A percentile compares a stretch with the other conserved stretches of the same genome.
phyloP scores from a whole-genome alignment of 768 basidiomycete genomes.

The Russula dissimulans region DNA sequence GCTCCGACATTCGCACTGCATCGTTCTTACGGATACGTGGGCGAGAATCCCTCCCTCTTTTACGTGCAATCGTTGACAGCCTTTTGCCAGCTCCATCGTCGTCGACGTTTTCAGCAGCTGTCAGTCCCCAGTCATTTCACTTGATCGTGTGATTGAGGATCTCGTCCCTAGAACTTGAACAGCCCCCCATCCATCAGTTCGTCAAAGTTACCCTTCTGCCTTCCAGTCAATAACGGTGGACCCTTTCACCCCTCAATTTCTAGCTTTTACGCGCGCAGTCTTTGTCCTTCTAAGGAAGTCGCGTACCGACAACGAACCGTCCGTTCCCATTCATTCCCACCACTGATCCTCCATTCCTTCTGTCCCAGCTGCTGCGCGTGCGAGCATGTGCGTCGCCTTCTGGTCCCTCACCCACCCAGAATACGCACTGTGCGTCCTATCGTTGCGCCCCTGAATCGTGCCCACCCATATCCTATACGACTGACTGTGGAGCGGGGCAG shows the following conservation, averaged over 20 bases:
- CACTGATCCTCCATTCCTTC: constrained; percentile 16
- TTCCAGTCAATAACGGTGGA: constrained; percentile 10
- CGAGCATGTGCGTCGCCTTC: constrained; percentile 65
- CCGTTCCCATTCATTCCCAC: background rate
- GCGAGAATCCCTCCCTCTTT: constrained; percentile 6
- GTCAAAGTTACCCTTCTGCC: constrained; percentile 1
- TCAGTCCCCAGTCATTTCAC: background rate
- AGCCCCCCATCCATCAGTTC: background rate
- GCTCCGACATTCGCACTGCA: background rate
- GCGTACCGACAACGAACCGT: background rate
- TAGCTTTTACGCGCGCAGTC: background rate
- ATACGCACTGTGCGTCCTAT: constrained; percentile 60
- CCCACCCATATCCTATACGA: background rate
- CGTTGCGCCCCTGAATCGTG: background rate
- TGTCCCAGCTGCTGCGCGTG: background rate
- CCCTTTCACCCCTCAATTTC: background rate
- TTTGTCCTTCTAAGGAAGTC: constrained; percentile 12
- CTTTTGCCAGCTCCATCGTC: background rate
- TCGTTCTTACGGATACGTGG: background rate
- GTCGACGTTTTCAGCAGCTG: background rate
- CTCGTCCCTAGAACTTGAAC: background rate
- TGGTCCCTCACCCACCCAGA: constrained; percentile 70
- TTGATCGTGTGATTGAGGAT: background rate
- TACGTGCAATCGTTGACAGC: constrained; percentile 8
- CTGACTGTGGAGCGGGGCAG: constrained; percentile 29